phyloP scores from a whole-genome alignment of 1,139 yeast species.

The Blastobotrys ciferrii region DNA sequence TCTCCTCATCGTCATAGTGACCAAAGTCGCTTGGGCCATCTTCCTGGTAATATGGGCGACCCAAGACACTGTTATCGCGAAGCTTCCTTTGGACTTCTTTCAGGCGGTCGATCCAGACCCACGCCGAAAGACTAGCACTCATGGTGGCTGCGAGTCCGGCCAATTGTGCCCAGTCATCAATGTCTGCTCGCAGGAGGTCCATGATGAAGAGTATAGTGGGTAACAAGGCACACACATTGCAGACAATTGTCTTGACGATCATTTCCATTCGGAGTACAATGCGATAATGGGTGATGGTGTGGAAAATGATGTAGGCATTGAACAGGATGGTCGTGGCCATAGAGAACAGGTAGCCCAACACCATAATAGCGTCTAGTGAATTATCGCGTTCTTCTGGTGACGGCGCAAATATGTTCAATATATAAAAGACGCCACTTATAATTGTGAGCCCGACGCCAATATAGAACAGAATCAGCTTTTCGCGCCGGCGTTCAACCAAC shows the following conservation, averaged over 20 bases:
- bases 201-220: conserved; percentile 77
- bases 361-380: conserved; percentile 43
- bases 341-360: conserved; percentile 68
- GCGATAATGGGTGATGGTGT: conserved; percentile 38
- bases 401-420: conserved; percentile 52
- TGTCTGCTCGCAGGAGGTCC: conserved; percentile 72
- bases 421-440: conserved; percentile 65
- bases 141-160: conserved; percentile 56
- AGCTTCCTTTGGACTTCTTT: conserved; percentile 34
- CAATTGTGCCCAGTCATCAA: conserved; percentile 70
- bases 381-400: conserved; percentile 39
- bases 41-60: conserved; percentile 12
- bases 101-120: conserved; percentile 86
- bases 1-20: neutral
- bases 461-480: conserved; percentile 58
- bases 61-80: conserved; percentile 13
- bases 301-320: conserved; percentile 61
- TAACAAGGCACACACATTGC: conserved; percentile 57
- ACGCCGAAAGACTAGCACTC: conserved; percentile 55
- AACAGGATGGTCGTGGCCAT: conserved; percentile 71
- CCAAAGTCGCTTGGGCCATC: conserved; percentile 9
- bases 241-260: conserved; percentile 23
- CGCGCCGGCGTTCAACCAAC: conserved; percentile 62
- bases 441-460: conserved; percentile 56
- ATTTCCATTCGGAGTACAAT: conserved; percentile 10